Conservation (phyloP, 768 basidiomycete species). For the Termitomyces sp. region DNA sequence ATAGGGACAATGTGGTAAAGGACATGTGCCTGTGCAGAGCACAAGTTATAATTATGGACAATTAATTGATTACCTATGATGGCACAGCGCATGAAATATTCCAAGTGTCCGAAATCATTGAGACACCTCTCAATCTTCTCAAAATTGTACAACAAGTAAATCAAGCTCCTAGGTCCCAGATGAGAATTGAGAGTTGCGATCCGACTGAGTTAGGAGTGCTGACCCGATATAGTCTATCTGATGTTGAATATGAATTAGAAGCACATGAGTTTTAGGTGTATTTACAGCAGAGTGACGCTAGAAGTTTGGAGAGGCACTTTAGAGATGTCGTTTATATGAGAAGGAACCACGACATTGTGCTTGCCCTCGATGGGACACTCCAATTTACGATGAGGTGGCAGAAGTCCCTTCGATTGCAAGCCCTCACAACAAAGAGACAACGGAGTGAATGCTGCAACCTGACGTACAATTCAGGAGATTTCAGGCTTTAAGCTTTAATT, state of each 20-base stretch:
- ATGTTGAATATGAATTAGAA: background rate
- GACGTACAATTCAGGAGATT: too few relatives aligned
- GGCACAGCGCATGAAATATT: background rate
- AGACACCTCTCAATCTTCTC: background rate
- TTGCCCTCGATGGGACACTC: background rate
- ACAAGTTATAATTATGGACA: background rate
- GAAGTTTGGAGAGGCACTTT: background rate
- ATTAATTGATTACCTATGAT: background rate
- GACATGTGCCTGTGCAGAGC: background rate
- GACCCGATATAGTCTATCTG: background rate
- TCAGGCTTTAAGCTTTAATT: too few relatives aligned
- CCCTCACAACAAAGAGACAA: background rate
- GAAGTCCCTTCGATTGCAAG: background rate
- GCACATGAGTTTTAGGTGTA: background rate
- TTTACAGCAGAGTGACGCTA: background rate
- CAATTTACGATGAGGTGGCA: background rate
- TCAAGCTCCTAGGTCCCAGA: background rate
- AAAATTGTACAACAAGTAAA: background rate
- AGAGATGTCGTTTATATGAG: too few relatives aligned
- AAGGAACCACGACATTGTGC: background rate
- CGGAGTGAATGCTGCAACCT: background rate
- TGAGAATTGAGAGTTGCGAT: background rate
- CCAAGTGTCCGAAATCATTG: too few relatives aligned
- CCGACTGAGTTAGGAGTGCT: background rate
- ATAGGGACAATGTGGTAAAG: background rate